Percentiles rank a stretch among this genome's conserved stretches.
These are phyloP conservation scores for Podospora bellae-mahoneyi DNA, from an alignment of 495 filamentous ascomycete genomes.

Conservation along the genomic window DNA sequence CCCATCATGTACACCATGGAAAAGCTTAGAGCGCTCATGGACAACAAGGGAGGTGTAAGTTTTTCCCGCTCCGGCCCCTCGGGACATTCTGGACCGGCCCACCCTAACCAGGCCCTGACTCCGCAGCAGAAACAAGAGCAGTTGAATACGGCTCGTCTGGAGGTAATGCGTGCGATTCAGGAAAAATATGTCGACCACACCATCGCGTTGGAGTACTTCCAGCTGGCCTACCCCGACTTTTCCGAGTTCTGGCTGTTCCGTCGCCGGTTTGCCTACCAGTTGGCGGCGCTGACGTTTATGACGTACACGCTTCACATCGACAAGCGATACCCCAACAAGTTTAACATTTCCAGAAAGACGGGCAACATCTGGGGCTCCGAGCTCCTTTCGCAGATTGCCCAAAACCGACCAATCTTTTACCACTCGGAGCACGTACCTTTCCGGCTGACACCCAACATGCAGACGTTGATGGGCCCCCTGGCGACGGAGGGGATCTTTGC, in stretches of 20 bases:
- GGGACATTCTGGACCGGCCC: slow-evolving; percentile 10
- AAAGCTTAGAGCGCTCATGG: slow-evolving; percentile 72
- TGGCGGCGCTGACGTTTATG: slow-evolving; percentile 96
- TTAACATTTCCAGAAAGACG: slow-evolving; percentile 80
- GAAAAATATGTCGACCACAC: slow-evolving; percentile 81
- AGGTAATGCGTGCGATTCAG: slow-evolving; percentile 88
- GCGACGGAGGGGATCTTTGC: slow-evolving; percentile 94
- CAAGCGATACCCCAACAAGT: slow-evolving; percentile 89
- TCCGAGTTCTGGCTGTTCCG: slow-evolving; percentile 98
- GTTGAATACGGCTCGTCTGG: slow-evolving; percentile 64
- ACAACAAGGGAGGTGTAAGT: slow-evolving; percentile 62
- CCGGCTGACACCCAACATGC: slow-evolving; percentile 94
- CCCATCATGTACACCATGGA: slow-evolving; percentile 94
- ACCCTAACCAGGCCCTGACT: slow-evolving; percentile 22
- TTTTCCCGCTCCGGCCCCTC: not conserved
- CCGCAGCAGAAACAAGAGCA: slow-evolving; percentile 62
- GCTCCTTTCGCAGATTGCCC: slow-evolving; percentile 78
- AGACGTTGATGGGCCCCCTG: slow-evolving; percentile 90
- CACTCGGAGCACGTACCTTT: slow-evolving; percentile 94
- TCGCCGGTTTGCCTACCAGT: slow-evolving; percentile 90
- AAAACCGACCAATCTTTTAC: slow-evolving; percentile 79
- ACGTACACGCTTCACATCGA: slow-evolving; percentile 97
- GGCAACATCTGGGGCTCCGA: slow-evolving; percentile 97
- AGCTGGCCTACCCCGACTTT: slow-evolving; percentile 80
- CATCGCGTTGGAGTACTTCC: slow-evolving; percentile 84